These are phyloP conservation scores for Lentinula edodes DNA, from an alignment of 768 basidiomycete species.

Conservation along the genomic window DNA sequence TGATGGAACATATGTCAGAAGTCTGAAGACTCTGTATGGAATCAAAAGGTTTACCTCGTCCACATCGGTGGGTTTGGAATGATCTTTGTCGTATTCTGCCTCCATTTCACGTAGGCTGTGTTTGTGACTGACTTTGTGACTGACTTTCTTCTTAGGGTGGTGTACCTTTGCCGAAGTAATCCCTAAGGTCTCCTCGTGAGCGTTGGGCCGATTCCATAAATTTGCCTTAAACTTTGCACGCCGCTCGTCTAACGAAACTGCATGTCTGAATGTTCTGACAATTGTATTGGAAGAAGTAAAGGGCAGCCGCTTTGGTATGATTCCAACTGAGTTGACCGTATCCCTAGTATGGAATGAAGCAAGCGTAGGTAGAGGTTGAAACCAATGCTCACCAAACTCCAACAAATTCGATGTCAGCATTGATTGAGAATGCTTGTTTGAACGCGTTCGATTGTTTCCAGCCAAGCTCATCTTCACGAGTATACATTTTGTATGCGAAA, in stretches of 20 bases:
- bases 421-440: constrained; percentile 42
- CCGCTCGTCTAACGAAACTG: constrained; percentile 35
- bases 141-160: not conserved
- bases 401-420: constrained; percentile 45
- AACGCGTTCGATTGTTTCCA: constrained; percentile 34
- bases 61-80: constrained; percentile 45
- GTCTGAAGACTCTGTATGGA: not conserved
- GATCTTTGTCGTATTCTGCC: constrained; percentile 10
- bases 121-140: not conserved
- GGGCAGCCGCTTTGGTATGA: constrained; percentile 11
- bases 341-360: constrained; percentile 5
- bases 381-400: constrained; percentile 41
- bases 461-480: constrained; percentile 20
- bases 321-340: constrained; percentile 12
- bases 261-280: constrained; percentile 35
- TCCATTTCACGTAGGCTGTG: not conserved
- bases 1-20: not conserved
- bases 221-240: constrained; percentile 34
- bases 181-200: not conserved
- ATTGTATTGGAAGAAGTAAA: constrained; percentile 19
- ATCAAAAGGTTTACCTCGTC: constrained; percentile 35
- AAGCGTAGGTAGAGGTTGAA: not conserved
- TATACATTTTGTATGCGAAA: constrained; percentile 59
- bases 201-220: constrained; percentile 10
- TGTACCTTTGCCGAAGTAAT: not conserved